Evolutionary conservation across 179 eudicot genomes (phyloP).

Genomic region (Camellia oleifera): DNA sequence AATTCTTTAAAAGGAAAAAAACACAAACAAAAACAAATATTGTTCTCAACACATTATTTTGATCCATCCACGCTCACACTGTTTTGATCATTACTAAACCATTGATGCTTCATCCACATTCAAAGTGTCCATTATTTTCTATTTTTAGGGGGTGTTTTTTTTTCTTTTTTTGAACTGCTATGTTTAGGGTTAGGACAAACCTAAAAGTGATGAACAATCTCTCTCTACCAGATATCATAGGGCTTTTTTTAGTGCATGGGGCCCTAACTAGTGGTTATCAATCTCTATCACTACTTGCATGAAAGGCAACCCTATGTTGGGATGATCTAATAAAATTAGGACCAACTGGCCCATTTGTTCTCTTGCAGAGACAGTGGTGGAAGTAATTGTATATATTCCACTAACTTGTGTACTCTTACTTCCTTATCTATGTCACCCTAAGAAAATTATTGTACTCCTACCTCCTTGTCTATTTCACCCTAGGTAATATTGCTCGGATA

Average conservation of each 20-base stretch:
- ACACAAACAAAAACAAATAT: no score
- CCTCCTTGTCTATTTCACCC: background rate
- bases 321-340: background rate
- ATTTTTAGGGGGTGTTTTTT: no score
- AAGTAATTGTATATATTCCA: slow-evolving; percentile 21
- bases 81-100: no score
- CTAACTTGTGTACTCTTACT: slow-evolving; percentile 20
- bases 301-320: slow-evolving; percentile 4
- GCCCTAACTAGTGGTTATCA: slow-evolving; percentile 1
- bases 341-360: slow-evolving; percentile 10
- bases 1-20: no score
- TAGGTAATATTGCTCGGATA: no score
- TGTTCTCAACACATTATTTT: no score
- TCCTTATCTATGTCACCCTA: background rate
- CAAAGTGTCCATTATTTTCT: no score
- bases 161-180: no score
- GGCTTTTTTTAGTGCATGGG: slow-evolving; percentile 10
- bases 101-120: no score
- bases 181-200: no score
- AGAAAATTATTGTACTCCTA: no score
- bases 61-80: no score
- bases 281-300: slow-evolving; percentile 7
- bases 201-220: background rate
- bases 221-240: background rate
- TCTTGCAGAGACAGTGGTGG: slow-evolving; percentile 20